Percentiles rank a stretch among this genome's conserved stretches.
phyloP scores from a whole-genome alignment of 768 basidiomycete genomes.

The Podaxis rugospora region DNA sequence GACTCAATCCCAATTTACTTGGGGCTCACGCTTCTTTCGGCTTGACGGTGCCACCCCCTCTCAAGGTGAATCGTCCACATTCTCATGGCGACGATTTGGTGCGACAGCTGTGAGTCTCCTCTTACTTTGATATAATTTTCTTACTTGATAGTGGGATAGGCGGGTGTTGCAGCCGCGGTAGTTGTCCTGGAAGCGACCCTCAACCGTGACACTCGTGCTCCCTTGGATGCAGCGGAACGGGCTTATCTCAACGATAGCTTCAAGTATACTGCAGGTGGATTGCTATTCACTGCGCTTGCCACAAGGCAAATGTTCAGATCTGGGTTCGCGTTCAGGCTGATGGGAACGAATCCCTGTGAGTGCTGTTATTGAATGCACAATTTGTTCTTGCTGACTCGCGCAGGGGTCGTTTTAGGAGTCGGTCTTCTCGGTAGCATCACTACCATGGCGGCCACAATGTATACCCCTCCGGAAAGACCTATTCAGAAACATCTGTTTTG shows the following conservation, averaged over 20 bases:
- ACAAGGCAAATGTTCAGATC: constrained; percentile 74
- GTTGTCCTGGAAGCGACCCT: constrained; percentile 59
- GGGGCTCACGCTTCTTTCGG: not conserved
- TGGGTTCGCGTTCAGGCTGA: constrained; percentile 65
- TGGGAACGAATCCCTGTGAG: constrained; percentile 82
- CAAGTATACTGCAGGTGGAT: constrained; percentile 79
- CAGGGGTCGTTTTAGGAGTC: constrained; percentile 79
- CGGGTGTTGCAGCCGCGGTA: constrained; percentile 67
- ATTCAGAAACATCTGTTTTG: constrained; percentile 78
- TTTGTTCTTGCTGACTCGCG: not conserved
- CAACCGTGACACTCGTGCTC: constrained; percentile 76
- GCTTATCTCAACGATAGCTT: constrained; percentile 74
- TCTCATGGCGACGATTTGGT: constrained; percentile 8
- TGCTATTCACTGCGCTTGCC: constrained; percentile 70
- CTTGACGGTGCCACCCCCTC: not conserved
- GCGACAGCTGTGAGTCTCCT: constrained; percentile 1
- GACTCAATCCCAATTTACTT: not conserved
- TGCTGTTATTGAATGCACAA: not conserved
- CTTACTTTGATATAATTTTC: not conserved
- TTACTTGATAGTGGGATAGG: constrained; percentile 32
- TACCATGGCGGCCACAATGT: constrained; percentile 78
- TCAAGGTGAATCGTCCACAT: not conserved
- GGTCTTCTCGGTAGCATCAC: constrained; percentile 79
- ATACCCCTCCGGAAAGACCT: constrained; percentile 73
- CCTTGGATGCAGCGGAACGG: constrained; percentile 56